phyloP scores from a whole-genome alignment of 192 early-diverging fungal genomes.

The Backusella australiensis region DNA sequence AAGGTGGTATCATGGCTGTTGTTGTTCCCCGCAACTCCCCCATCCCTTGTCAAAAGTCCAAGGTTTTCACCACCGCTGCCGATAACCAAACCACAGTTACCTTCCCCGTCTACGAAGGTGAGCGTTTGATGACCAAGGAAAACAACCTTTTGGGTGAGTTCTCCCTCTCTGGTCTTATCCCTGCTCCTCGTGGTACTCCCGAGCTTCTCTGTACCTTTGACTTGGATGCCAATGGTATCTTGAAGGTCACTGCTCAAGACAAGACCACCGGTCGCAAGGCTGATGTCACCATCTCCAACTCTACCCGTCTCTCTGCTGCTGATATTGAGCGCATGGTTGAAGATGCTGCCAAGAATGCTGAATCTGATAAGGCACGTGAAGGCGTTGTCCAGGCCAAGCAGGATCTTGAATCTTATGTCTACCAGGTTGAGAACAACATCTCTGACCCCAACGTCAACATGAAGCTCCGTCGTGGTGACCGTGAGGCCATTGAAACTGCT shows the following conservation, averaged over 20 bases:
- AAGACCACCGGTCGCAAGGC: slow-evolving; percentile 88
- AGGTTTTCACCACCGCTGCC: slow-evolving; percentile 77
- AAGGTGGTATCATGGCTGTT: slow-evolving; percentile 81
- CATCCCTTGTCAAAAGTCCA: slow-evolving; percentile 80
- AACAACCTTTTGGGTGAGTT: slow-evolving; percentile 90
- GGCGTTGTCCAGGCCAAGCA: slow-evolving; percentile 78
- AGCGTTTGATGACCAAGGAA: slow-evolving; percentile 85
- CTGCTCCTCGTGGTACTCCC: slow-evolving; percentile 74
- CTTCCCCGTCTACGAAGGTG: slow-evolving; percentile 86
- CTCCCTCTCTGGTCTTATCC: slow-evolving; percentile 68
- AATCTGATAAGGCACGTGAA: slow-evolving; percentile 72
- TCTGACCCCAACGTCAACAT: slow-evolving; percentile 68
- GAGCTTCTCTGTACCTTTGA: slow-evolving; percentile 85
- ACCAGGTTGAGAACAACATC: slow-evolving; percentile 53
- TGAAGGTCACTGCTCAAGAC: slow-evolving; percentile 89
- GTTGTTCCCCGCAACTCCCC: slow-evolving; percentile 83
- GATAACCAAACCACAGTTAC: slow-evolving; percentile 85
- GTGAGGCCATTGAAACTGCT: slow-evolving; percentile 69
- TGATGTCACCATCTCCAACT: slow-evolving; percentile 95
- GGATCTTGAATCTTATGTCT: slow-evolving; percentile 74
- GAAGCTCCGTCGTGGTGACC: slow-evolving; percentile 72
- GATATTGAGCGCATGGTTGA: slow-evolving; percentile 94
- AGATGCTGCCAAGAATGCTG: slow-evolving; percentile 88
- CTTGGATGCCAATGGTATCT: slow-evolving; percentile 84
- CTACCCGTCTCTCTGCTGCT: slow-evolving; percentile 82